Conservation (phyloP, 257 asterid species). For the Solanum tacnaense region DNA sequence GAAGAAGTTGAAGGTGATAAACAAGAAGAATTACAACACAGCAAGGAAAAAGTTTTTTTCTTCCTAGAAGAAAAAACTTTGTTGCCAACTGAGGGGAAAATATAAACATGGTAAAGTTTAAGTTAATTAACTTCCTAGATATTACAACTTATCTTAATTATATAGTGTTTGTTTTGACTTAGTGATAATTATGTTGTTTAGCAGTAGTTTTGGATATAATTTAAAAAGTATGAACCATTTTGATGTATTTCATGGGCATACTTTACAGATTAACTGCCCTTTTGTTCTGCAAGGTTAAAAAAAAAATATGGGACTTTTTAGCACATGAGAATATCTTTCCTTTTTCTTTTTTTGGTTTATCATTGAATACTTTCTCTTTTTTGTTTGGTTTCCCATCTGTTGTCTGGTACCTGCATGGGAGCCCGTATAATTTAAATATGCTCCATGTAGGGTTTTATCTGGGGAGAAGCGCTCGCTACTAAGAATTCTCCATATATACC, state of each 20-base stretch:
- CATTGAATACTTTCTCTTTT: not conserved
- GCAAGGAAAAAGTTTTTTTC: not conserved
- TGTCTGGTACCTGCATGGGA: not conserved
- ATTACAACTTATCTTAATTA: not conserved
- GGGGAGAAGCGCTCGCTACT: rapidly evolving
- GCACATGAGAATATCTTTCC: not conserved
- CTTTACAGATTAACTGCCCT: not conserved
- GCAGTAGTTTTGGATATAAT: not conserved
- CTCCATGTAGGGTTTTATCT: not conserved
- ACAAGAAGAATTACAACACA: not conserved
- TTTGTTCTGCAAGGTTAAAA: not conserved
- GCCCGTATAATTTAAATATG: rapidly evolving
- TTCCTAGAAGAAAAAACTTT: not conserved
- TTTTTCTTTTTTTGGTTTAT: not conserved
- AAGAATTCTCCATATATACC: not conserved
- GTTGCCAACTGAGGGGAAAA: not conserved
- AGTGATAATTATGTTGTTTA: not conserved
- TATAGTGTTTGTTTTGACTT: not conserved
- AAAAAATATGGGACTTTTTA: not conserved
- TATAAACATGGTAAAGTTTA: not conserved
- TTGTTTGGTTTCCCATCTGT: not conserved
- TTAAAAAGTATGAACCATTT: not conserved
- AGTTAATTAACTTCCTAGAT: not conserved
- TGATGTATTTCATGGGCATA: not conserved
- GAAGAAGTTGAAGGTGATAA: not conserved